phyloP scores from a whole-genome alignment of 163 green algal species.

The Chloromonas sp. region DNA sequence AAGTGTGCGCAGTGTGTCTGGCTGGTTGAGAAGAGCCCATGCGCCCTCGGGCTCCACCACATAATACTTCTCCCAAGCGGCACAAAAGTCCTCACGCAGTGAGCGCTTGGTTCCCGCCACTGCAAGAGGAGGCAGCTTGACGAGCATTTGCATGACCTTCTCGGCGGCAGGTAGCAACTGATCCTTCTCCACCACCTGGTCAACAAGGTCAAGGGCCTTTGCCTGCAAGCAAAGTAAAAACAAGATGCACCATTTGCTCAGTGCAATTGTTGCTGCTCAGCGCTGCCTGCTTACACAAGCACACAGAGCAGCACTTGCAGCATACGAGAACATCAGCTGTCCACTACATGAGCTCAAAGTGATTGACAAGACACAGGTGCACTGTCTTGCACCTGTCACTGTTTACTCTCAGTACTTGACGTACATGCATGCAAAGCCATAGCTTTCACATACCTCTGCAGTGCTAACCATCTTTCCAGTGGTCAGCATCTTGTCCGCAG shows the following conservation, averaged over 20 bases:
- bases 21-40: conserved; percentile 32
- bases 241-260: too few species aligned
- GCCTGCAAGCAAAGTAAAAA: conserved; percentile 17
- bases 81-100: conserved; percentile 31
- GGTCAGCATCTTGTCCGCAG: conserved; percentile 47
- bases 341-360: background rate
- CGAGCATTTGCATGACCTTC: conserved; percentile 17
- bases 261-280: too few species aligned
- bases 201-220: conserved; percentile 45
- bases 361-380: background rate
- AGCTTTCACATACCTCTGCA: conserved; percentile 10
- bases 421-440: background rate
- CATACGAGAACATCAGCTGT: background rate
- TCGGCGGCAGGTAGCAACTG: conserved; percentile 22
- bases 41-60: conserved; percentile 30
- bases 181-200: conserved; percentile 38
- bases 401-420: background rate
- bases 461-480: conserved; percentile 32
- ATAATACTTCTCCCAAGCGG: conserved; percentile 35
- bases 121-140: conserved; percentile 24
- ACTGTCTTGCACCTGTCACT: background rate
- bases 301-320: background rate
- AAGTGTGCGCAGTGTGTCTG: conserved; percentile 32
- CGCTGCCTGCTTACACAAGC: too few species aligned
- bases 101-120: conserved; percentile 34